These are phyloP conservation scores for Alternaria solani DNA, from an alignment of 2,329 filamentous ascomycete species.

Conservation along the genomic window DNA sequence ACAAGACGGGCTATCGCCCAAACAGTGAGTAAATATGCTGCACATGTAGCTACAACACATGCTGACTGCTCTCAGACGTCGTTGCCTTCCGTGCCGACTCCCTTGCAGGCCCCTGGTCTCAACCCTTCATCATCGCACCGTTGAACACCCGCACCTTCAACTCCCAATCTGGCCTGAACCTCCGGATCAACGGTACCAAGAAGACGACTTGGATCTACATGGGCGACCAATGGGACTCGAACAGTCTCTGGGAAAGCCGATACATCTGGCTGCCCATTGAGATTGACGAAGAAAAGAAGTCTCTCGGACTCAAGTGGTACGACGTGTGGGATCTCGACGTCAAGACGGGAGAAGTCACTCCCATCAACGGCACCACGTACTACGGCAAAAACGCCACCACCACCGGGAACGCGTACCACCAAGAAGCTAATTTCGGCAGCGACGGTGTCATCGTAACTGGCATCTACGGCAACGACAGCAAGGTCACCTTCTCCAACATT, in stretches of 20 bases:
- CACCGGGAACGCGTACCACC: conserved; percentile 60
- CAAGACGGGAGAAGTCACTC: conserved; percentile 58
- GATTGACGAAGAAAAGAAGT: conserved; percentile 62
- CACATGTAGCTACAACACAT: neutral
- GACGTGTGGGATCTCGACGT: conserved; percentile 66
- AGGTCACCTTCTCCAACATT: conserved; percentile 60
- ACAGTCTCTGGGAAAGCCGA: conserved; percentile 64
- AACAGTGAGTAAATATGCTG: conserved; percentile 53
- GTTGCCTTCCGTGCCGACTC: conserved; percentile 64
- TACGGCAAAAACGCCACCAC: conserved; percentile 56
- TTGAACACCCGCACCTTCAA: conserved; percentile 62
- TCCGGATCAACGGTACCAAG: conserved; percentile 59
- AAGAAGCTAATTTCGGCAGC: conserved; percentile 64
- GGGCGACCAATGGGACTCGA: conserved; percentile 64
- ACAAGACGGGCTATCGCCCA: conserved; percentile 70
- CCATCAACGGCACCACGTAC: conserved; percentile 60
- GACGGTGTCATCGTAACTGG: conserved; percentile 59
- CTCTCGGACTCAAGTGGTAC: conserved; percentile 61
- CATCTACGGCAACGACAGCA: conserved; percentile 65
- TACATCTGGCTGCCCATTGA: conserved; percentile 66
- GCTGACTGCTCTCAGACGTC: conserved; percentile 53
- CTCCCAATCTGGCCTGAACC: conserved; percentile 61
- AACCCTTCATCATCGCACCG: conserved; percentile 62
- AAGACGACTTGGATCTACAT: conserved; percentile 62
- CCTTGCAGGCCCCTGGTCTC: conserved; percentile 62